Conservation (phyloP, 441 rosid species). For the Jatropha podagrica region DNA sequence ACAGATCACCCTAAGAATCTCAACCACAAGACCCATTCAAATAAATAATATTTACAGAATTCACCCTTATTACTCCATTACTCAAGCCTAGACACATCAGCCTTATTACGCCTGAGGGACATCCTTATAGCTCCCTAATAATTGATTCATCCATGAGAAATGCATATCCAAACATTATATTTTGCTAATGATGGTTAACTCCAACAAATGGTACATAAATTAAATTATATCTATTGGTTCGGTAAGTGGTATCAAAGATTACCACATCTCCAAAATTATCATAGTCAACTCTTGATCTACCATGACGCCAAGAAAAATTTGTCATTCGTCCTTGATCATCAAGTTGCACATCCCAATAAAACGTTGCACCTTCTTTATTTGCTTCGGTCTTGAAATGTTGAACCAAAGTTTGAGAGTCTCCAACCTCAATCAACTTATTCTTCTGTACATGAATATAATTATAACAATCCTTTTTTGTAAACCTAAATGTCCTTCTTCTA, state of each 20-base stretch:
- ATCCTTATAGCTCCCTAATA: too few species aligned
- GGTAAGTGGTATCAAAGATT: neutral
- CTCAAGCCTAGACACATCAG: too few species aligned
- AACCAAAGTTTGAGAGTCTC: neutral
- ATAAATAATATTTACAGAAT: too few species aligned
- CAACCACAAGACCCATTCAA: too few species aligned
- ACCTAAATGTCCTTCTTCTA: neutral
- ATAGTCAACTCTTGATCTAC: neutral
- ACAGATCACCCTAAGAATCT: too few species aligned
- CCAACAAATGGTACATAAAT: neutral
- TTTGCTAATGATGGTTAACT: neutral
- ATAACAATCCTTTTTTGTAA: neutral
- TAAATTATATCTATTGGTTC: neutral
- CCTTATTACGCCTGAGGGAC: too few species aligned
- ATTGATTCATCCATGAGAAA: neutral
- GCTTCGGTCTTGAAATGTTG: too few species aligned
- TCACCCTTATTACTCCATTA: too few species aligned
- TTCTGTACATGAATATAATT: neutral
- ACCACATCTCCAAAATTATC: neutral
- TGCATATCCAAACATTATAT: neutral
- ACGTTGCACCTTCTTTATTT: neutral
- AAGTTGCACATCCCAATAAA: neutral
- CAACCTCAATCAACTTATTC: neutral
- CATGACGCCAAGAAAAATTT: neutral
- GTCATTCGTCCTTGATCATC: neutral